Evolutionary conservation across 176 grass and related monocot genomes (phyloP), one percentile per base, ranked within the genome.

Genomic region (Metroxylon sagu): DNA sequence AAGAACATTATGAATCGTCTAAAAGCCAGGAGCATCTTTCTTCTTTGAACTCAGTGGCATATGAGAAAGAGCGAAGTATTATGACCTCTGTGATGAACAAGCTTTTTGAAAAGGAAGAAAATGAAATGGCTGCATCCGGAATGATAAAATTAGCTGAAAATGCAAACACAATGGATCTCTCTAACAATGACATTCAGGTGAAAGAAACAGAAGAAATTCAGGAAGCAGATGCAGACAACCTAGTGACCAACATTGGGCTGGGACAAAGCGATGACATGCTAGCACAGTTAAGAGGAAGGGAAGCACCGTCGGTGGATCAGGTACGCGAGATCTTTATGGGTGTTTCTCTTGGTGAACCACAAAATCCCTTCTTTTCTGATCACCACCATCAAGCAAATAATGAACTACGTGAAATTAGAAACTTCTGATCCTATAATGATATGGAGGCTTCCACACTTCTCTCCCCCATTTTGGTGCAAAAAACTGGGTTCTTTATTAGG

Each of bases 81-180:
- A 85, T 92, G 87, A 82, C 87, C 49, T 85, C 77, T 69, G 84
- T 92, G 62, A 92, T 98, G 93, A 88, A 59, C 64, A 98, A 80
- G 57, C 65, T 98, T 66, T 63, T 98, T 6, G 69, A 84, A 59
- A 82, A 85, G 76, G 77, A 77, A 23, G 64, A 75, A 54, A 67
- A 81, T 4, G 68, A 76, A 48, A 23, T 75, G 4, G 54, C 67
- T 74, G 60, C 64, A 25, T 51, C 53, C 48, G 68, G 75, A 82
- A n/a, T 53, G 52, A 57, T 26, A n/a, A 76, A 66, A 53, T 4
- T 0, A n/a, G 52, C 26, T 62, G 23, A 14, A 18, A 52, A 62
- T 75, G 26, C 53, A 51, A 25, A 69, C 2, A 43, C 18, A 54
- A 14, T 16, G 4, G 71, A 76, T 64, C 43, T 29, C 48, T 66